Evolutionary conservation across 805 yeast genomes (phyloP).

Genomic region (Starmerella bombi): DNA sequence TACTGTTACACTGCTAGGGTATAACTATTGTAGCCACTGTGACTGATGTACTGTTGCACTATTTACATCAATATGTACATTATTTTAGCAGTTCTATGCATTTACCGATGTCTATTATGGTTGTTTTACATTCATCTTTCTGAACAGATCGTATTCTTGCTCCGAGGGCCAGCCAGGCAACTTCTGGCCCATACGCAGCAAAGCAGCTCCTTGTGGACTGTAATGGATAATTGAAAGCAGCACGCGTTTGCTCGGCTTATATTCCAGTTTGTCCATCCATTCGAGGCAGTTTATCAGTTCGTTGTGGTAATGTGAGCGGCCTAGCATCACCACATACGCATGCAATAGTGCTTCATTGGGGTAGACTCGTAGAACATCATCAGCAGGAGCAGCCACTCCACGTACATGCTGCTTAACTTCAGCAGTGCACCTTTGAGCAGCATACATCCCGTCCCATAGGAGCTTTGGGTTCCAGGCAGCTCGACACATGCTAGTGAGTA

Average conservation of each 20-base stretch:
- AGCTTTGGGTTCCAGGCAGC: constrained; percentile 32
- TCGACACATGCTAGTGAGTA: constrained; percentile 35
- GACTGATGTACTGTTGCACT: too few species aligned
- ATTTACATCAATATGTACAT: too few species aligned
- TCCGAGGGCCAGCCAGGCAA: constrained; percentile 25
- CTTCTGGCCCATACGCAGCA: constrained; percentile 21
- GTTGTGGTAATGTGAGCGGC: constrained; percentile 34
- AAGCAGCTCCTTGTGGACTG: constrained; percentile 24
- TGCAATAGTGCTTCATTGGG: constrained; percentile 41
- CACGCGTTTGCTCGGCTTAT: constrained; percentile 32
- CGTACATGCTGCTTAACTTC: constrained; percentile 39
- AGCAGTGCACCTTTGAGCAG: constrained; percentile 46
- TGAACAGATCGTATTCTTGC: constrained; percentile 20
- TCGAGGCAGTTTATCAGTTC: constrained; percentile 40
- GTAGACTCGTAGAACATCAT: constrained; percentile 26
- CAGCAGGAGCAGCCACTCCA: constrained; percentile 25
- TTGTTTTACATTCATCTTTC: neutral
- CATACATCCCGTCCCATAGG: constrained; percentile 40
- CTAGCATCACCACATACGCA: constrained; percentile 39
- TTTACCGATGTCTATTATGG: neutral
- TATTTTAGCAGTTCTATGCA: too few species aligned
- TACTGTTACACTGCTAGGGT: too few species aligned
- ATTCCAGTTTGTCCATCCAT: constrained; percentile 41
- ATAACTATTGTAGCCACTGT: too few species aligned
- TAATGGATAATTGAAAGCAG: constrained; percentile 31